Percentiles rank a stretch among this genome's conserved stretches.
Evolutionary conservation across 768 basidiomycete genomes (phyloP).

Genomic region (Lentinus tigrinus): DNA sequence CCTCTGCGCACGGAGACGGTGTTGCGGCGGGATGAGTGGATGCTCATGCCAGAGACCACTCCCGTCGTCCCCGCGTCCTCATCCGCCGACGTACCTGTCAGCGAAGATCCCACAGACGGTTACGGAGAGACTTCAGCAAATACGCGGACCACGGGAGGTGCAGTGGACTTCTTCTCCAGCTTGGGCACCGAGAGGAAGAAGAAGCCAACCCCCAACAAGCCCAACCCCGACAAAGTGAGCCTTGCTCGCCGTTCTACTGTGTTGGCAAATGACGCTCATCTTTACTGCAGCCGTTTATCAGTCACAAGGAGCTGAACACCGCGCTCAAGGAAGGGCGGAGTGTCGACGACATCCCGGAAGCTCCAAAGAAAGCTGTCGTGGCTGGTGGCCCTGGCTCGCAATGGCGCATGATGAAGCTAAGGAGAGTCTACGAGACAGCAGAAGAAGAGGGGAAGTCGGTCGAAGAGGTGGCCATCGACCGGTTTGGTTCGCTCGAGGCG

Average conservation of each 20-base stretch:
- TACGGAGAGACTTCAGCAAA: slow-evolving; percentile 53
- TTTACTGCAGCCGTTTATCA: slow-evolving; percentile 51
- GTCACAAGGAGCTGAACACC: slow-evolving; percentile 61
- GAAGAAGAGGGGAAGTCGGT: slow-evolving; percentile 76
- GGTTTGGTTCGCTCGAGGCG: slow-evolving; percentile 81
- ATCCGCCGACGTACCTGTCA: slow-evolving; percentile 25
- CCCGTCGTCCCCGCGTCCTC: slow-evolving; percentile 25
- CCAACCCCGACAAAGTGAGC: slow-evolving; percentile 71
- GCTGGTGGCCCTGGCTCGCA: slow-evolving; percentile 92
- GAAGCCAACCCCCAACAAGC: slow-evolving; percentile 56
- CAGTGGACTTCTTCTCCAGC: slow-evolving; percentile 86
- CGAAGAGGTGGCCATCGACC: slow-evolving; percentile 82
- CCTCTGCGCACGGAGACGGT: slow-evolving; percentile 44
- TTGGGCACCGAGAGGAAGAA: slow-evolving; percentile 76
- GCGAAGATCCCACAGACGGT: slow-evolving; percentile 62
- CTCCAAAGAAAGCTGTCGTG: slow-evolving; percentile 47
- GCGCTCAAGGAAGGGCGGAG: slow-evolving; percentile 47
- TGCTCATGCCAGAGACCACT: slow-evolving; percentile 55
- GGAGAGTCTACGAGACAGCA: slow-evolving; percentile 84
- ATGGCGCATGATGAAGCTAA: slow-evolving; percentile 98
- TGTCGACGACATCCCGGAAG: slow-evolving; percentile 39
- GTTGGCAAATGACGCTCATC: background rate
- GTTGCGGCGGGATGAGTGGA: slow-evolving; percentile 84
- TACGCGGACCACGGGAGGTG: slow-evolving; percentile 50
- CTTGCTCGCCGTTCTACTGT: background rate